Percentiles rank a stretch among this genome's conserved stretches.
These are phyloP conservation scores for Debaryomyces sp. DNA, from an alignment of 1,139 yeast genomes.

Conservation along the genomic window DNA sequence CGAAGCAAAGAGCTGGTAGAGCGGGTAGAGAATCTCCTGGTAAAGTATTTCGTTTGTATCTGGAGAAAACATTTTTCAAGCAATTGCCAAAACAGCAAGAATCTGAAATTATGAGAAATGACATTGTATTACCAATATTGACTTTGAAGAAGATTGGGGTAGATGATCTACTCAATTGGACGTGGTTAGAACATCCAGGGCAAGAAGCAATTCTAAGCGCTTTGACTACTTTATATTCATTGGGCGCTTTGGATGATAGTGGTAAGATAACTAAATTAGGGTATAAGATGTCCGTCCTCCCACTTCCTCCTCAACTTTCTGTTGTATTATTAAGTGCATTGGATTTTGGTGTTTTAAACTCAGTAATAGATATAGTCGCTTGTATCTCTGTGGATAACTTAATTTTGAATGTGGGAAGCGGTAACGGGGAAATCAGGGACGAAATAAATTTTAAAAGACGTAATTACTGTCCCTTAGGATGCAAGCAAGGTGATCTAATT, in stretches of 20 bases:
- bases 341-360: slow-evolving; percentile 56
- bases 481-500: slow-evolving; percentile 77
- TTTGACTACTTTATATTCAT: slow-evolving; percentile 71
- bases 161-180: slow-evolving; percentile 80
- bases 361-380: slow-evolving; percentile 86
- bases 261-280: slow-evolving; percentile 83
- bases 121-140: slow-evolving; percentile 79
- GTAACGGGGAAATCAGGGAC: slow-evolving; percentile 79
- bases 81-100: slow-evolving; percentile 78
- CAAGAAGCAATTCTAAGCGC: slow-evolving; percentile 76
- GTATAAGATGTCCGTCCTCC: slow-evolving; percentile 81
- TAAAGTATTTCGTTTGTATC: slow-evolving; percentile 82
- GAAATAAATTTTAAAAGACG: slow-evolving; percentile 68
- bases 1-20: slow-evolving; percentile 95
- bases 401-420: slow-evolving; percentile 59
- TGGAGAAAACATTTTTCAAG: slow-evolving; percentile 62
- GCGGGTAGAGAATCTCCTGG: slow-evolving; percentile 97
- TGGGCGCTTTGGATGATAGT: slow-evolving; percentile 74
- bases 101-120: slow-evolving; percentile 88
- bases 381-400: slow-evolving; percentile 93
- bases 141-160: slow-evolving; percentile 84
- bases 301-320: slow-evolving; percentile 90
- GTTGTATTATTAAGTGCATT: slow-evolving; percentile 78
- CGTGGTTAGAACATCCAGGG: slow-evolving; percentile 93
- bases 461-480: slow-evolving; percentile 68